phyloP scores from a whole-genome alignment of 1,284 basidiomycete species.

The Fistulinella cinereoalba region DNA sequence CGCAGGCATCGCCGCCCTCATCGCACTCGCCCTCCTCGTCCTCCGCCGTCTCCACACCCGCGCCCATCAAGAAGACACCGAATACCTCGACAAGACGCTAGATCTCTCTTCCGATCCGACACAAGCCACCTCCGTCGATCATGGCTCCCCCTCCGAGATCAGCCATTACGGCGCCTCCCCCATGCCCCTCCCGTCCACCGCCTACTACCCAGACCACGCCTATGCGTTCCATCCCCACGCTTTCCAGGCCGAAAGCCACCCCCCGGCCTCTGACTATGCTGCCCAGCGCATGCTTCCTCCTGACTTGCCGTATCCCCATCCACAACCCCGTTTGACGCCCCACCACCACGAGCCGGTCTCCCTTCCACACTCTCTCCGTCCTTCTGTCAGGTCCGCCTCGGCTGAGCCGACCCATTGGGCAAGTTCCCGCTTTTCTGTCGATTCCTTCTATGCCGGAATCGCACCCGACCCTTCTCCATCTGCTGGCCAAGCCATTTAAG shows the following conservation, averaged over 20 bases:
- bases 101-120: constrained; percentile 10
- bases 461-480: constrained; percentile 6
- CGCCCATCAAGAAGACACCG: constrained; percentile 28
- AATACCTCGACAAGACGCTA: constrained; percentile 28
- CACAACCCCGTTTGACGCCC: no score
- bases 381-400: constrained; percentile 7
- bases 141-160: constrained; percentile 22
- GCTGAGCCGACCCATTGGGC: constrained; percentile 8
- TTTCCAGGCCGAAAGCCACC: constrained; percentile 10
- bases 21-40: constrained; percentile 26
- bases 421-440: constrained; percentile 23
- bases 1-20: constrained; percentile 29
- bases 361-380: constrained; percentile 17
- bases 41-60: constrained; percentile 22
- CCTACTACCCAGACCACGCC: constrained; percentile 29
- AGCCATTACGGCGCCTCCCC: constrained; percentile 23
- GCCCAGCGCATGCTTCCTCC: constrained; percentile 6
- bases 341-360: no score
- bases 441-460: constrained; percentile 32
- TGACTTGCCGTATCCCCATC: constrained; percentile 21
- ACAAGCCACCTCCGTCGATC: constrained; percentile 11
- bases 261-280: constrained; percentile 5
- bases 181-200: constrained; percentile 16
- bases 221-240: constrained; percentile 16
- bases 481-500: constrained; percentile 21